Evolutionary conservation across 1,139 yeast species (phyloP).

Genomic region (Hyphopichia burtonii): DNA sequence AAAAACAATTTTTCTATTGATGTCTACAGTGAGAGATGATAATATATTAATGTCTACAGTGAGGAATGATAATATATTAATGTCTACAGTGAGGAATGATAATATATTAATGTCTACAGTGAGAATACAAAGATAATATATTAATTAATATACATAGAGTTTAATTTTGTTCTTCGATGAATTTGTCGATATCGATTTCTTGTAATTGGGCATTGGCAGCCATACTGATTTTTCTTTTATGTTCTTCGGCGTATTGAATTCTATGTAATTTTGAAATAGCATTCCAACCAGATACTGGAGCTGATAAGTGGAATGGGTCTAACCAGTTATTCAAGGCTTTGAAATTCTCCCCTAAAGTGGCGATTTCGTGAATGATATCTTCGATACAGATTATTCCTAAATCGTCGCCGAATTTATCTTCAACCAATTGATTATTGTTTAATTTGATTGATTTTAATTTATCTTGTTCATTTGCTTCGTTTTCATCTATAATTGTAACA

Average conservation of each 20-base stretch:
- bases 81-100: too few relatives aligned
- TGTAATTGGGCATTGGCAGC: slow-evolving; percentile 63
- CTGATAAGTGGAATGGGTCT: slow-evolving; percentile 65
- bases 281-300: slow-evolving; percentile 74
- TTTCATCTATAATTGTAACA: slow-evolving; percentile 39
- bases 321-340: slow-evolving; percentile 59
- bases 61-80: too few relatives aligned
- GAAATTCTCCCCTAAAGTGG: slow-evolving; percentile 61
- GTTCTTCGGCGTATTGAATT: slow-evolving; percentile 42
- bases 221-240: slow-evolving; percentile 50
- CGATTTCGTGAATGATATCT: slow-evolving; percentile 72
- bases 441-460: slow-evolving; percentile 37
- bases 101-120: too few relatives aligned
- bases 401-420: slow-evolving; percentile 64
- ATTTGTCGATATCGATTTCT: slow-evolving; percentile 68
- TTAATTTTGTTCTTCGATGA: slow-evolving; percentile 62
- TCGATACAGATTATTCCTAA: slow-evolving; percentile 75
- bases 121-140: too few relatives aligned
- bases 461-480: slow-evolving; percentile 18
- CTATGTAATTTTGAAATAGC: slow-evolving; percentile 56
- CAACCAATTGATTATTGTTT: slow-evolving; percentile 73
- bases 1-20: too few relatives aligned
- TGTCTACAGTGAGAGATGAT: too few relatives aligned
- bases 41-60: too few relatives aligned
- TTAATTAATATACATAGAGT: too few relatives aligned